phyloP scores from a whole-genome alignment of 2,329 filamentous ascomycete genomes.

The Hymenoscyphus repandus region DNA sequence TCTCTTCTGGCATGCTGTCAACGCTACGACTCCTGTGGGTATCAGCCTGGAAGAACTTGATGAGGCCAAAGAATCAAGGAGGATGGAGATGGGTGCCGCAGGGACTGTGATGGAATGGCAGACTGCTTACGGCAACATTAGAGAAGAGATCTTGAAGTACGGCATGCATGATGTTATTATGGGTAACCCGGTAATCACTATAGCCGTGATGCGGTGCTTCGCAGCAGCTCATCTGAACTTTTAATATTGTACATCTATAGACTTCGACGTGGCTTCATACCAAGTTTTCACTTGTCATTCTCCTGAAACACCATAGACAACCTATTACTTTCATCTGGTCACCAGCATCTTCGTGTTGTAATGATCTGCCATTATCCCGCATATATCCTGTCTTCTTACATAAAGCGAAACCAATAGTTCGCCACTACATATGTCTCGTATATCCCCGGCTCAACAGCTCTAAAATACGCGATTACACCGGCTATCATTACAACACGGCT shows the following conservation, averaged over 20 bases:
- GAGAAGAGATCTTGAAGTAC: constrained; percentile 49
- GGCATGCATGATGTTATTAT: constrained; percentile 54
- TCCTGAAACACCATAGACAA: no score
- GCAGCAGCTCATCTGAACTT: not conserved
- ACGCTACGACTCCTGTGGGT: constrained; percentile 36
- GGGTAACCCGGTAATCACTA: constrained; percentile 48
- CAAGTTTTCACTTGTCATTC: no score
- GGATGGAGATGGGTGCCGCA: constrained; percentile 39
- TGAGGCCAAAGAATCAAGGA: constrained; percentile 36
- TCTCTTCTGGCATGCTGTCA: constrained; percentile 56
- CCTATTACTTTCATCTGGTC: no score
- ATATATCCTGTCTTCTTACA: no score
- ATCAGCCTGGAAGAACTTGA: constrained; percentile 43
- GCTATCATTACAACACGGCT: constrained; percentile 23
- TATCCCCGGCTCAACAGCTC: constrained; percentile 11
- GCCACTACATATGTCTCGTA: constrained; percentile 10
- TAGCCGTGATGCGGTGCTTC: constrained; percentile 46
- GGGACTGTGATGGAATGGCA: constrained; percentile 45
- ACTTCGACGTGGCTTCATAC: no score
- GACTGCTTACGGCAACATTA: constrained; percentile 43
- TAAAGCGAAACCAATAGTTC: constrained; percentile 24
- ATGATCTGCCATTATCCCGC: no score
- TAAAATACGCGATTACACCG: constrained; percentile 22
- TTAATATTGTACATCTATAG: no score
- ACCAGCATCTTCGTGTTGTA: no score